These are phyloP conservation scores for Eutrema yunnanense DNA, from an alignment of 345 rosid species.

Conservation along the genomic window DNA sequence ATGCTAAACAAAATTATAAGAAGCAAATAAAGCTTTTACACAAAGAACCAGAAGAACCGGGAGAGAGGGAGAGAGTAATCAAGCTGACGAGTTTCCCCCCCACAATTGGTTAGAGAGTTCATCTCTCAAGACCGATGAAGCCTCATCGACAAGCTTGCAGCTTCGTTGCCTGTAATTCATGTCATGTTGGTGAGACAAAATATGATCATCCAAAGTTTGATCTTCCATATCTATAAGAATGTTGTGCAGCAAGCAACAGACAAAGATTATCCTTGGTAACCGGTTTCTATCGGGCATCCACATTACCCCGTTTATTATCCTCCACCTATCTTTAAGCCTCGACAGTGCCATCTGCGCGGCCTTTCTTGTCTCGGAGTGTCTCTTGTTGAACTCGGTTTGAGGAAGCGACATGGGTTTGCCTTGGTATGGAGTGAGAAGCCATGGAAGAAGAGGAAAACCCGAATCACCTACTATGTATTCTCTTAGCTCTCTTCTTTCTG, in stretches of 20 bases:
- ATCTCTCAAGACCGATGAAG: conserved; percentile 42
- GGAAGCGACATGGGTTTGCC: conserved; percentile 38
- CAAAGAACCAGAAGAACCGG: neutral
- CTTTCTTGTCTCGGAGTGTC: conserved; percentile 44
- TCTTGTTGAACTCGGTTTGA: conserved; percentile 49
- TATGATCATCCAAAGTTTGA: conserved; percentile 36
- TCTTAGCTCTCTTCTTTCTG: conserved; percentile 36
- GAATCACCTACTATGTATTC: conserved; percentile 60
- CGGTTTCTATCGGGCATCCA: conserved; percentile 70
- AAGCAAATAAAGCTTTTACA: conserved; percentile 14
- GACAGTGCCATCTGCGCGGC: conserved; percentile 52
- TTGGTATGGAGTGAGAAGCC: conserved; percentile 67
- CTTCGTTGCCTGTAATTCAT: conserved; percentile 40
- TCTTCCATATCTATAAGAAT: conserved; percentile 59
- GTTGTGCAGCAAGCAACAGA: conserved; percentile 72
- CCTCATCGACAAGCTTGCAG: conserved; percentile 38
- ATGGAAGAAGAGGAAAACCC: conserved; percentile 55
- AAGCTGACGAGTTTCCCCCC: conserved; percentile 23
- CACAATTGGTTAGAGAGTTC: conserved; percentile 40
- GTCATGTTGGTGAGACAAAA: conserved; percentile 48
- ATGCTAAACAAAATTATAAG: neutral
- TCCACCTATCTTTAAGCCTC: conserved; percentile 75
- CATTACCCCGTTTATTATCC: conserved; percentile 65
- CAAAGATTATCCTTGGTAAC: conserved; percentile 58
- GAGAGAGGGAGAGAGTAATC: neutral